A percentile compares a stretch with the other conserved stretches of the same genome.
Evolutionary conservation across 2,329 filamentous ascomycete genomes (phyloP).

Genomic region (Alternaria brassicicola): DNA sequence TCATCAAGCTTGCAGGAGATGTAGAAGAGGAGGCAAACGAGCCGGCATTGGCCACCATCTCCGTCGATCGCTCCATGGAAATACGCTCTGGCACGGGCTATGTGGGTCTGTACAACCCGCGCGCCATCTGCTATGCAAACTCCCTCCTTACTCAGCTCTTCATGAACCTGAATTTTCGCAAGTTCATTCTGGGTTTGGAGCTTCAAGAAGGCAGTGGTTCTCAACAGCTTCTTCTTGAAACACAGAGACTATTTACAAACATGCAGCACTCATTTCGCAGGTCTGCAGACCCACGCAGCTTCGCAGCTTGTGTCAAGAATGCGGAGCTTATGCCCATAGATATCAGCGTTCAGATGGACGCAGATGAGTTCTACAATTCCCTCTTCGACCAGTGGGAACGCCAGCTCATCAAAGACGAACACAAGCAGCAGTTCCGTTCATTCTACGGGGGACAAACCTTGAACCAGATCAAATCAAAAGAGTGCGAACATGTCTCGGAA

Average conservation of each 20-base stretch:
- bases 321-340: constrained; percentile 86
- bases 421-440: constrained; percentile 74
- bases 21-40: constrained; percentile 50
- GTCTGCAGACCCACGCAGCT: constrained; percentile 72
- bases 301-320: constrained; percentile 78
- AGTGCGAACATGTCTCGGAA: constrained; percentile 93
- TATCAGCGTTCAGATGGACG: constrained; percentile 92
- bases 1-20: constrained; percentile 36
- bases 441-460: constrained; percentile 93
- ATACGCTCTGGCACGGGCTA: constrained; percentile 82
- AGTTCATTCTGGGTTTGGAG: constrained; percentile 71
- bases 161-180: constrained; percentile 89
- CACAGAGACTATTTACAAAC: constrained; percentile 79
- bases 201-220: constrained; percentile 61
- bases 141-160: constrained; percentile 93
- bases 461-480: constrained; percentile 93
- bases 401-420: constrained; percentile 71
- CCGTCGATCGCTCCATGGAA: constrained; percentile 67
- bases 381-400: constrained; percentile 90
- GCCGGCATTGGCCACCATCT: constrained; percentile 61
- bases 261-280: constrained; percentile 84
- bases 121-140: constrained; percentile 97
- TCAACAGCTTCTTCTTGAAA: constrained; percentile 75
- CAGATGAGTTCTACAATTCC: constrained; percentile 95
- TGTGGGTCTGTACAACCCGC: constrained; percentile 87